Evolutionary conservation across 2,329 filamentous ascomycete genomes (phyloP).

Genomic region (Colletotrichum tropicicola): DNA sequence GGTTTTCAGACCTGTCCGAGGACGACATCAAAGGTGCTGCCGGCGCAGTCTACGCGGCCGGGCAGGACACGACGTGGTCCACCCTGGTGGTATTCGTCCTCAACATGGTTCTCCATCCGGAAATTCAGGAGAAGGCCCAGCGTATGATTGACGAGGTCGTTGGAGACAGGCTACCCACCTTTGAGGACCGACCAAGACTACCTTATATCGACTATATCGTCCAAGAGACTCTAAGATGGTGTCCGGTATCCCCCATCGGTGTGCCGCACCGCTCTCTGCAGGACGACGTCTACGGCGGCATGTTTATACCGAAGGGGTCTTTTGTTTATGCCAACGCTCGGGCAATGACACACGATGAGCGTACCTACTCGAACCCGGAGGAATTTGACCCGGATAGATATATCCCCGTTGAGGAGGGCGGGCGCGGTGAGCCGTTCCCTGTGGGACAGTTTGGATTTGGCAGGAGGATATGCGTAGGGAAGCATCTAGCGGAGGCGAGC

Average conservation of each 20-base stretch:
- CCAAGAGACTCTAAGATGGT: slow-evolving; percentile 55
- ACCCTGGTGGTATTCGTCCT: slow-evolving; percentile 38
- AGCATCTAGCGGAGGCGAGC: slow-evolving; percentile 62
- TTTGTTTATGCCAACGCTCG: slow-evolving; percentile 50
- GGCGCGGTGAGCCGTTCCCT: slow-evolving; percentile 53
- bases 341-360: slow-evolving; percentile 53
- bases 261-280: slow-evolving; percentile 58
- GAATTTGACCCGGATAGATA: slow-evolving; percentile 57
- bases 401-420: slow-evolving; percentile 39
- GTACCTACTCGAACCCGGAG: slow-evolving; percentile 49
- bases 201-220: slow-evolving; percentile 57
- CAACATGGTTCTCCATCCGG: slow-evolving; percentile 40
- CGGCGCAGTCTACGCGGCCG: slow-evolving; percentile 56
- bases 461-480: slow-evolving; percentile 49
- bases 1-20: slow-evolving; percentile 45
- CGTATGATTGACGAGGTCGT: slow-evolving; percentile 54
- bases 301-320: slow-evolving; percentile 63
- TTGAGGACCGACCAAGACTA: slow-evolving; percentile 53
- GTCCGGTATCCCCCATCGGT: slow-evolving; percentile 55
- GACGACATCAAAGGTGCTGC: slow-evolving; percentile 57
- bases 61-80: slow-evolving; percentile 55
- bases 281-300: slow-evolving; percentile 65
- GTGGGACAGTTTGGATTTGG: slow-evolving; percentile 55
- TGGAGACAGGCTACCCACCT: slow-evolving; percentile 53
- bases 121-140: slow-evolving; percentile 55